A percentile compares a stretch with the other conserved stretches of the same genome.
These are phyloP conservation scores for Botrytis porri DNA, from an alignment of 2,329 filamentous ascomycete genomes.

Conservation along the genomic window DNA sequence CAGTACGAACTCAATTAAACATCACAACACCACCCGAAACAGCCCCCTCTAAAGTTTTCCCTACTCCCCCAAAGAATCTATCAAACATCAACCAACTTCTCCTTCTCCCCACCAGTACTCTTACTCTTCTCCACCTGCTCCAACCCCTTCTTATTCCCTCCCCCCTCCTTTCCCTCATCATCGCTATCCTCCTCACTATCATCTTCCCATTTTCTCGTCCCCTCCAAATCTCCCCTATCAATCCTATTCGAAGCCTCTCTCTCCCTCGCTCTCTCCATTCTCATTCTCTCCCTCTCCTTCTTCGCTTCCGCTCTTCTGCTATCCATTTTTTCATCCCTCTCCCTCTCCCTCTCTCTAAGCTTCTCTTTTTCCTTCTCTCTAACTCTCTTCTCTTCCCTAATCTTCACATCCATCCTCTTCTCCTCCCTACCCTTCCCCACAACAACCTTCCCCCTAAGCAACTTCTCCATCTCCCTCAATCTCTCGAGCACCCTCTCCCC, in stretches of 20 bases:
- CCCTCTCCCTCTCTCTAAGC: conserved; percentile 10
- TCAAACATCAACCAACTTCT: conserved; percentile 33
- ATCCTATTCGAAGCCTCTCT: conserved; percentile 12
- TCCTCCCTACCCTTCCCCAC: not conserved
- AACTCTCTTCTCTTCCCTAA: not conserved
- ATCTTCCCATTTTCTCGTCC: conserved; percentile 33
- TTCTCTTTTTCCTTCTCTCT: conserved; percentile 8
- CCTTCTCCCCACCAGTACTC: conserved; percentile 24
- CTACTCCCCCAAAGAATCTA: not conserved
- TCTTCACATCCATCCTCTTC: not conserved
- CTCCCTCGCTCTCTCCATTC: conserved; percentile 2
- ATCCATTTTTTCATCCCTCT: not conserved
- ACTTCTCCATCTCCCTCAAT: conserved; percentile 25
- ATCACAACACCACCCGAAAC: not conserved
- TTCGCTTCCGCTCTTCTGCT: conserved; percentile 6
- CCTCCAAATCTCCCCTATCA: conserved; percentile 27
- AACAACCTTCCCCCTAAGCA: not conserved
- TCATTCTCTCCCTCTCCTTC: conserved; percentile 18
- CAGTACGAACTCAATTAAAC: no score
- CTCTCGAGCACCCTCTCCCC: not conserved
- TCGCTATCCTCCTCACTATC: conserved; percentile 21
- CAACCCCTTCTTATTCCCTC: not conserved
- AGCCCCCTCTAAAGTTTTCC: not conserved
- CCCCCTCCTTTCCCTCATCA: not conserved
- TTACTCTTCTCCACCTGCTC: not conserved